Base-by-base conservation (phyloP, 495 filamentous ascomycete species). In the Penicillium simplicissimum region DNA sequence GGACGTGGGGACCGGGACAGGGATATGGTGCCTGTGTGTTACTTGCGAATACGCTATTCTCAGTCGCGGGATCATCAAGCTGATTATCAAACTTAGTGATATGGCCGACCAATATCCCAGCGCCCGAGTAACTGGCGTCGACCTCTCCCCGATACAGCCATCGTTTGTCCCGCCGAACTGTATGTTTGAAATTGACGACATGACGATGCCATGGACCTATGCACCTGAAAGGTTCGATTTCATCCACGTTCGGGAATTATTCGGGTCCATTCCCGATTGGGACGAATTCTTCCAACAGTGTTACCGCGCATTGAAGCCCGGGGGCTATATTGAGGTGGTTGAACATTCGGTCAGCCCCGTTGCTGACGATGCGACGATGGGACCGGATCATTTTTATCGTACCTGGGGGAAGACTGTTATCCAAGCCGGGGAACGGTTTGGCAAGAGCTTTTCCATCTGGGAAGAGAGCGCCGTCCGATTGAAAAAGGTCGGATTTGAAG, bases 321-420 rank as follows among this genome's bases (percentile, higher is more conserved):
- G 89, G 15, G 89, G 86, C 64, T 90, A 85, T 73, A 75, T 88
- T 52, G 87, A 90, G 65, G 75, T 88, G 35, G 81, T 84, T 47
- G 85, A 88, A 61, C 78, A 83, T 25, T 66, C 75, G 23, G 79
- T 84, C 51, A 73, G 68, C 23, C 79, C 81, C 4, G 67, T 74
- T 38, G 80, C 82, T 15, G 75, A 80, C 57, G 82, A 84, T 63
- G 76, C 66, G 19, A 80, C 72, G 34, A 79, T 88, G 63, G 67
- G 58, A 71, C 47, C 71, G 2, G 75, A 81, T 49, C 82, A 87
- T 63, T 79, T 83, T 4, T 74, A 87, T n/a, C 73, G 76, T 0
- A 67, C 78, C 56, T 86, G 82, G 73, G 82, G 81, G 67, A 55
- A 69, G 14, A 69, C 81, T 1, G 82, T 82, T 8, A 65, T 87